Base-by-base conservation (phyloP, 108 stramenopile species). In the Pseudonitzschia pungens region DNA sequence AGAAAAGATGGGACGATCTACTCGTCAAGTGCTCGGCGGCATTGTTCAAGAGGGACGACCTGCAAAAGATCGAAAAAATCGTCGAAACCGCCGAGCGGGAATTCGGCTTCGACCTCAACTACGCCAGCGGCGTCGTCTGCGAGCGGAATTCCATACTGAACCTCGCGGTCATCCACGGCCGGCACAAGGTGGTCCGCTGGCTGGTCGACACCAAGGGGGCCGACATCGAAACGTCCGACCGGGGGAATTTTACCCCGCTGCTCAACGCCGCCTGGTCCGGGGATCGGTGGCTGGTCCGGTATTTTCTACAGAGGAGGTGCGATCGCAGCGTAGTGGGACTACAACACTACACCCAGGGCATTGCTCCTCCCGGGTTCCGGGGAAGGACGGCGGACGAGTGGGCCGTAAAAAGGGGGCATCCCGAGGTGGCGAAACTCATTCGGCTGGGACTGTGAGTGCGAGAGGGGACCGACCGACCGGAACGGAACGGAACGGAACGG, bases 71-170 rank as follows among this genome's bases (percentile, higher is more conserved):
- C 18, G 81, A 91, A 75, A 94, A 90, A 51, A 22, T 73, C 89
- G 12, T 77, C 11, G 20, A 36, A 5, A 78, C 83, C 24, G 89
- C 79, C 0, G 83, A 89, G 59, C 72, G 72, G 32, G 84, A 87
- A 42, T 90, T 89, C 76, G 67, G 72, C 12, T 91, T 94, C 59
- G 71, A 81, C 51, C 77, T 91, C 12, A 86, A 94, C 57, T 94
- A 91, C 77, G 79, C 80, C 22, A 88, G 87, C 27, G 87, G 87
- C 2, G 85, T 89, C 67, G 89, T 94, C 28, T 85, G 87, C 36
- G 92, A 94, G 59, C 82, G 90, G 27, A 94, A 94, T 62, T 87
- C 86, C 28, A 71, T 94, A 20, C 76, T 94, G 42, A 94, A 94
- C 70, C 76, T 88, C 52, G 90, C 92, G 41, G 87, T 91, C 16